Conservation (phyloP, 192 early-diverging fungal genomes). For the Diversispora eburnea region DNA sequence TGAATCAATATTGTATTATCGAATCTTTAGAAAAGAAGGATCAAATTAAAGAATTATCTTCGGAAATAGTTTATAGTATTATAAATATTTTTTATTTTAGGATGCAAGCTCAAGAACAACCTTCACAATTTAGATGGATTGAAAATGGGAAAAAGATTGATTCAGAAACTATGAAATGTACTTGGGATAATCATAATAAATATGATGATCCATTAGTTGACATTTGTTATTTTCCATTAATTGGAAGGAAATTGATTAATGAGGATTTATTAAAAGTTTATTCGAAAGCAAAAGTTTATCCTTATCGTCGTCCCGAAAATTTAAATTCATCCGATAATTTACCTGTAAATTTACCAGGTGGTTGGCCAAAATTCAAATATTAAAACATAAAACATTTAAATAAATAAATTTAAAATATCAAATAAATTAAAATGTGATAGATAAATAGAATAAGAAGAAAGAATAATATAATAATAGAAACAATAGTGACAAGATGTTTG, state of each 20-base stretch:
- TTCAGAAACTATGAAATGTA: background rate
- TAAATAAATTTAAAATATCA: too few species aligned
- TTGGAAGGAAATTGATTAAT: background rate
- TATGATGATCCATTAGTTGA: background rate
- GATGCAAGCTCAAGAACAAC: conserved; percentile 1
- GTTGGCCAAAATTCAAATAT: background rate
- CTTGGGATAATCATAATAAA: background rate
- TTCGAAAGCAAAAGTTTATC: conserved; percentile 12
- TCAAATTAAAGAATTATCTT: background rate
- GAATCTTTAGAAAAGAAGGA: background rate
- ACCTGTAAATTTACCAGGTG: background rate
- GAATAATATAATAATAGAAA: too few species aligned
- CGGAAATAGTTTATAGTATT: conserved; percentile 1
- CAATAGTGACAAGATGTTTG: too few species aligned
- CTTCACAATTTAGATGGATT: conserved; percentile 1
- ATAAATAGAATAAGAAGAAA: too few species aligned
- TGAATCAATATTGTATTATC: background rate
- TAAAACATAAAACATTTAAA: background rate
- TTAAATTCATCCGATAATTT: background rate
- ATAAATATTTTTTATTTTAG: conserved; percentile 19
- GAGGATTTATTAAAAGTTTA: background rate
- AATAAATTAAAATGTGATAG: too few species aligned
- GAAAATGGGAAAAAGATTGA: background rate
- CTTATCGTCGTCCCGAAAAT: background rate
- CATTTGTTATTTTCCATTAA: conserved; percentile 8